Base-by-base conservation (phyloP, 2,329 filamentous ascomycete species). In the Talaromyces rugulosus region DNA sequence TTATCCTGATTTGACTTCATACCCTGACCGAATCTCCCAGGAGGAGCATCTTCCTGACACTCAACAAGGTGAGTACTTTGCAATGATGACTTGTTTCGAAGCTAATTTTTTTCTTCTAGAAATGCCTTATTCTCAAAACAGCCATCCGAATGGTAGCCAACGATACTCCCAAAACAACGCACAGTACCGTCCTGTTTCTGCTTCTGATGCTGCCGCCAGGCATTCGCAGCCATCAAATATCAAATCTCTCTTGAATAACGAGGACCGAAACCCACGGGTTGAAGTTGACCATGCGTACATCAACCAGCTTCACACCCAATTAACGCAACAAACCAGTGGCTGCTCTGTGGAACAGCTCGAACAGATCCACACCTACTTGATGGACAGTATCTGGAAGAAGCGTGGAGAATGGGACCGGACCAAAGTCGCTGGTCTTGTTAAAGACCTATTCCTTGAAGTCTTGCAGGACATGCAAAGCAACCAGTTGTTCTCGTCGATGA, bases 341-440 rank as follows among this genome's bases (percentile, higher is more conserved):
- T 91, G 90, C 74, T 90, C 89, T 0, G 90, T 99, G 58, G 95
- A 99, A 77, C 94, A 99, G 75, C 80, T 99, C 23, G 94, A 98
- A 80, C 94, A 98, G 76, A 88, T 97, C 73, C 93, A 93, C 74
- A 89, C 92, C 7, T 87, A 89, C 67, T 80, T 98, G 65, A 98
- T 98, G 94, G 90, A 94, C 64, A 87, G 88, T 65, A 85, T 98
- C 52, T 99, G 95, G 95, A 83, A 83, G 64, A 85, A 84, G 63
- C 85, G 92, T 56, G 83, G 86, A 55, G 88, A 96, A 70, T 95
- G 91, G 86, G 95, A 99, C 76, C 86, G 95, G 51, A 88, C 87
- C 69, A 82, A 83, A 68, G 92, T 96, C 14, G 82, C 88, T 14
- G 79, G 78, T 53, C 78, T 82, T 42, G 83, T 96, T 42, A 81